Conservation (phyloP, 2,329 filamentous ascomycete genomes). For the Paecilomyces fulvus region DNA sequence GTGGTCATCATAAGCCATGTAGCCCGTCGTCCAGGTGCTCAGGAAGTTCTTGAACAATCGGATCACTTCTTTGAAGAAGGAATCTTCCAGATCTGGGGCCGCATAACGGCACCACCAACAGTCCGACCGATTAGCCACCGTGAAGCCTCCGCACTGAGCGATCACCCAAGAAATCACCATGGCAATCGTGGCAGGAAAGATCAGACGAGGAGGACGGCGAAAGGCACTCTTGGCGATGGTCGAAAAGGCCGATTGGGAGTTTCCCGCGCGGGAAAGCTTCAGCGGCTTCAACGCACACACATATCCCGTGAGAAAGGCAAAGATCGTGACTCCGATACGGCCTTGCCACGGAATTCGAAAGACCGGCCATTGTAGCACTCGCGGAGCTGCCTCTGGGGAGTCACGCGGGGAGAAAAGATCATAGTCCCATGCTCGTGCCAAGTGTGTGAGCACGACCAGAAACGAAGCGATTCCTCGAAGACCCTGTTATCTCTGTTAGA, state of each 20-base stretch:
- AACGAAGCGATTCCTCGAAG: constrained; percentile 47
- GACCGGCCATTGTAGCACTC: constrained; percentile 43
- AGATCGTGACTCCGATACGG: constrained; percentile 48
- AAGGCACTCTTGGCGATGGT: constrained; percentile 47
- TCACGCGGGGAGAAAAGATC: constrained; percentile 43
- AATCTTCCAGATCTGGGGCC: constrained; percentile 36
- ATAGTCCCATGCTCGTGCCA: constrained; percentile 45
- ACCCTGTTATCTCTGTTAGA: constrained; percentile 28
- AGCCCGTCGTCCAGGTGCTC: constrained; percentile 43
- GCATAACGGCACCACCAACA: constrained; percentile 46
- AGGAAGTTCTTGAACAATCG: constrained; percentile 40
- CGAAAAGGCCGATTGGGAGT: constrained; percentile 36
- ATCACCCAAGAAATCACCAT: constrained; percentile 43
- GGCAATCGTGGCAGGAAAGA: constrained; percentile 46
- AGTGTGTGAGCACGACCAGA: constrained; percentile 45
- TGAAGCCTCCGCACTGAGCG: constrained; percentile 42
- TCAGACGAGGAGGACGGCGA: constrained; percentile 43
- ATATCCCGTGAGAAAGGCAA: constrained; percentile 49
- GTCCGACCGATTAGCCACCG: constrained; percentile 40
- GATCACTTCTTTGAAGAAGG: constrained; percentile 37
- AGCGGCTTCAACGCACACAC: constrained; percentile 49
- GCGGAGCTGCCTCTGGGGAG: constrained; percentile 32
- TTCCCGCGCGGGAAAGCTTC: constrained; percentile 41
- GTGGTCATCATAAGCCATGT: constrained; percentile 46
- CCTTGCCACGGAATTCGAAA: constrained; percentile 50